Percentiles rank a stretch among this genome's conserved stretches.
phyloP scores from a whole-genome alignment of 2,329 filamentous ascomycete species.

The Botrytis medusae region DNA sequence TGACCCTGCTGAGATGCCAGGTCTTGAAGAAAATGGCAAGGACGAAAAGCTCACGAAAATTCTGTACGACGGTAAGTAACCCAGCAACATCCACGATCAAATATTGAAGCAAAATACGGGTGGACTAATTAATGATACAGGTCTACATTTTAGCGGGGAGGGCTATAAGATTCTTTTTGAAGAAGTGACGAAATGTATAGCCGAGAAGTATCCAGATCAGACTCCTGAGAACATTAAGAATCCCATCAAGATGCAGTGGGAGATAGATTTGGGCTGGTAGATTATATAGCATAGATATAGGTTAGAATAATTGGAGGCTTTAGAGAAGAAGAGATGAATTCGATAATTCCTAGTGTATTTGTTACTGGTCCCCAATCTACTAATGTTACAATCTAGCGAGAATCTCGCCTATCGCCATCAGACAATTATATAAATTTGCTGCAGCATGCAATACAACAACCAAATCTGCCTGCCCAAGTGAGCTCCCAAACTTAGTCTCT shows the following conservation, averaged over 20 bases:
- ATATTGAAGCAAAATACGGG: not conserved
- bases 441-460: too few relatives aligned
- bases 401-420: not conserved
- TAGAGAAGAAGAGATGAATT: not conserved
- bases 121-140: not conserved
- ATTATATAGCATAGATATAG: not conserved
- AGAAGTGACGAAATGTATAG: slow-evolving; percentile 13
- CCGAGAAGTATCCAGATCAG: slow-evolving; percentile 5
- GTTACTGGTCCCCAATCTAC: not conserved
- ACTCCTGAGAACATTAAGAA: slow-evolving; percentile 2
- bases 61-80: slow-evolving; percentile 8
- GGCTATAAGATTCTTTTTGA: slow-evolving; percentile 17
- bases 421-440: not conserved
- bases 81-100: not conserved
- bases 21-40: not conserved
- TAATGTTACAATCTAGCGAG: not conserved
- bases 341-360: not conserved
- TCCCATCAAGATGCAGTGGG: slow-evolving; percentile 10
- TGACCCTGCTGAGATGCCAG: slow-evolving; percentile 1
- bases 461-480: not conserved
- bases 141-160: slow-evolving; percentile 18
- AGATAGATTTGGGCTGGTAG: slow-evolving; percentile 15
- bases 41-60: not conserved
- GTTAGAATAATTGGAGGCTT: not conserved
- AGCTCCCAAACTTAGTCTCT: not conserved